Evolutionary conservation across 495 filamentous ascomycete genomes (phyloP).

Genomic region (Trichoderma reesei): DNA sequence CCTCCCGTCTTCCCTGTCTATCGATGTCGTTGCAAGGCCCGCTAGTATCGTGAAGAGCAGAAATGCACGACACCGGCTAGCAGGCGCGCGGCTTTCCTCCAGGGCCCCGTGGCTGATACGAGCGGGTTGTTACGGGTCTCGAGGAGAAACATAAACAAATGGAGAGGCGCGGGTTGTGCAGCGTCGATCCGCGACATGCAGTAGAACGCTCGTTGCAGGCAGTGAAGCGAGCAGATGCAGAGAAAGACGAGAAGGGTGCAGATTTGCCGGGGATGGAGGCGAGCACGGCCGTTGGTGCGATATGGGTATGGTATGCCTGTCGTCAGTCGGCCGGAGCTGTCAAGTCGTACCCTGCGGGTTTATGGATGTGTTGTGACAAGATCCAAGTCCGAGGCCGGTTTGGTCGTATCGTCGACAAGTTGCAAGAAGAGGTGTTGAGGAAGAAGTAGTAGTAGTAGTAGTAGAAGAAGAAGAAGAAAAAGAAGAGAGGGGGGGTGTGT

Average conservation of each 20-base stretch:
- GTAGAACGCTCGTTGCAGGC: slow-evolving; percentile 6
- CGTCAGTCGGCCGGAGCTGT: neutral
- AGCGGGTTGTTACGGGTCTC: slow-evolving; percentile 1
- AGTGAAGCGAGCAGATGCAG: slow-evolving; percentile 5
- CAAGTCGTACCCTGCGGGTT: neutral
- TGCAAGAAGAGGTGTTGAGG: neutral
- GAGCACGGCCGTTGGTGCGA: neutral
- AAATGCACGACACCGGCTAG: neutral
- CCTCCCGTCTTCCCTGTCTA: neutral
- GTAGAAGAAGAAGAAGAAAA: neutral
- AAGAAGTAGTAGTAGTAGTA: no score
- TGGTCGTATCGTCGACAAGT: neutral
- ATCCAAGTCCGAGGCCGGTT: neutral
- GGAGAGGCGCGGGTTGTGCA: neutral
- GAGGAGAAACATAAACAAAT: slow-evolving; percentile 6
- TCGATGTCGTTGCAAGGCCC: neutral
- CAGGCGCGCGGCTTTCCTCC: slow-evolving; percentile 3
- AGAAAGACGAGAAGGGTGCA: neutral
- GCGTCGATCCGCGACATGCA: slow-evolving; percentile 9
- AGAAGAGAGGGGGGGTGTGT: neutral
- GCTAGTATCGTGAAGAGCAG: slow-evolving; percentile 1
- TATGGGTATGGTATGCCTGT: no score
- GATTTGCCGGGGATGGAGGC: neutral
- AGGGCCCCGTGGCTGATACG: neutral
- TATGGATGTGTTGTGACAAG: neutral